phyloP scores from a whole-genome alignment of 352 stramenopile genomes.

The Phytophthora palmivora region DNA sequence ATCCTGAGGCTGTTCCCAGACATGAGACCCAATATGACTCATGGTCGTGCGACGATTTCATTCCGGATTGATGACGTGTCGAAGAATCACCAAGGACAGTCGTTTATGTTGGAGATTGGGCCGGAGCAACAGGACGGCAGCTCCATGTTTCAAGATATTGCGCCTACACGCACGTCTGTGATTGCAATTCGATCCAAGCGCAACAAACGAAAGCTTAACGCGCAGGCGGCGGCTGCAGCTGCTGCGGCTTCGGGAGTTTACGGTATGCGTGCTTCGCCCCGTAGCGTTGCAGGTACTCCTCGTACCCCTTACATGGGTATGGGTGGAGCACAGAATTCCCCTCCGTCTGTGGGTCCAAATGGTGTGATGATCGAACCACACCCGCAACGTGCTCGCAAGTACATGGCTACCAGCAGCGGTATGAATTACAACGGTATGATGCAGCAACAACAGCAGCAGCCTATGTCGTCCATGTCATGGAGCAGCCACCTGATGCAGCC shows the following conservation, averaged over 20 bases:
- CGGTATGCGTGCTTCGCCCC: slow-evolving; percentile 42
- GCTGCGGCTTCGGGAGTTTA: slow-evolving; percentile 23
- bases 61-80: slow-evolving; percentile 97
- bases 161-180: slow-evolving; percentile 79
- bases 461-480: slow-evolving; percentile 52
- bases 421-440: slow-evolving; percentile 45
- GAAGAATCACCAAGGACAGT: slow-evolving; percentile 97
- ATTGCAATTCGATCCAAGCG: slow-evolving; percentile 96
- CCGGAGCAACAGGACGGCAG: slow-evolving; percentile 86
- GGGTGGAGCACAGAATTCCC: slow-evolving; percentile 19
- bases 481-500: slow-evolving; percentile 58
- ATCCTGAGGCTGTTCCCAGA: slow-evolving; percentile 91
- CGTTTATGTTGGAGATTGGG: slow-evolving; percentile 92
- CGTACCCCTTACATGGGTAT: slow-evolving; percentile 44
- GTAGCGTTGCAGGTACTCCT: slow-evolving; percentile 47
- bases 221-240: slow-evolving; percentile 19
- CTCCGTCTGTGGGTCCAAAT: slow-evolving; percentile 25
- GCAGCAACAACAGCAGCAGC: slow-evolving; percentile 29
- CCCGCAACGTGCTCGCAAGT: slow-evolving; percentile 41
- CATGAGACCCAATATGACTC: slow-evolving; percentile 88
- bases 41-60: slow-evolving; percentile 85
- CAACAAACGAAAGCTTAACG: slow-evolving; percentile 91
- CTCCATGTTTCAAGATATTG: slow-evolving; percentile 92
- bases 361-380: slow-evolving; percentile 36
- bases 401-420: slow-evolving; percentile 29